Conservation (phyloP, 2,329 filamentous ascomycete genomes). For the Apiospora sp. region DNA sequence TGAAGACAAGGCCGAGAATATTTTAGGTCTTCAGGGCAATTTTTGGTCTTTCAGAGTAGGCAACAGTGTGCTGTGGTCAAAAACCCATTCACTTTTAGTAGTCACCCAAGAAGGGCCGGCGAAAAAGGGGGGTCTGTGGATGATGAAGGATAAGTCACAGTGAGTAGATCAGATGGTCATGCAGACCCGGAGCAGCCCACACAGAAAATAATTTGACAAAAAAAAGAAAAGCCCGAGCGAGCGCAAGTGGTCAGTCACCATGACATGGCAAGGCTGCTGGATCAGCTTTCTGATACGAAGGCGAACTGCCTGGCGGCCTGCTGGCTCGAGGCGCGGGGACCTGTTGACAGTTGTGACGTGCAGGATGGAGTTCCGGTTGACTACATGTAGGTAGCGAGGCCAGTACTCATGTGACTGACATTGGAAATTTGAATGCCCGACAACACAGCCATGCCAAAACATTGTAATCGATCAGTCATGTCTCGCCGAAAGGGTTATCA, state of each 20-base stretch:
- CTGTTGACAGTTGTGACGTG: background rate
- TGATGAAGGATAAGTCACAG: constrained; percentile 1
- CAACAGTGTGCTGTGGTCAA: background rate
- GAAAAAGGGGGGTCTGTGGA: background rate
- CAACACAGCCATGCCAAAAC: background rate
- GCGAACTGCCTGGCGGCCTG: background rate
- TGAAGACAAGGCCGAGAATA: background rate
- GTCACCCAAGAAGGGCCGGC: background rate
- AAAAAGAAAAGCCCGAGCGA: background rate
- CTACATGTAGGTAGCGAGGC: background rate
- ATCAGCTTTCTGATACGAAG: background rate
- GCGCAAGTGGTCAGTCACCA: background rate
- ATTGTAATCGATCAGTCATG: background rate
- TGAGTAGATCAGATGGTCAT: constrained; percentile 3
- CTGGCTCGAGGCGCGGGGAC: background rate
- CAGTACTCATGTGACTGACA: background rate
- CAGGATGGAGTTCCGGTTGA: background rate
- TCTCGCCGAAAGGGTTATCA: too few species aligned
- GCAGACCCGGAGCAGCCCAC: background rate
- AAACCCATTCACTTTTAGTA: too few species aligned
- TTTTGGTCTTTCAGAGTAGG: background rate
- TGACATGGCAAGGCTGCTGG: background rate
- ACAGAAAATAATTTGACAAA: background rate
- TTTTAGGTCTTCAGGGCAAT: background rate
- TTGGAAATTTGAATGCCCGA: background rate